Base-by-base conservation (phyloP, 495 filamentous ascomycete species). In the Aspergillus haitiensis region DNA sequence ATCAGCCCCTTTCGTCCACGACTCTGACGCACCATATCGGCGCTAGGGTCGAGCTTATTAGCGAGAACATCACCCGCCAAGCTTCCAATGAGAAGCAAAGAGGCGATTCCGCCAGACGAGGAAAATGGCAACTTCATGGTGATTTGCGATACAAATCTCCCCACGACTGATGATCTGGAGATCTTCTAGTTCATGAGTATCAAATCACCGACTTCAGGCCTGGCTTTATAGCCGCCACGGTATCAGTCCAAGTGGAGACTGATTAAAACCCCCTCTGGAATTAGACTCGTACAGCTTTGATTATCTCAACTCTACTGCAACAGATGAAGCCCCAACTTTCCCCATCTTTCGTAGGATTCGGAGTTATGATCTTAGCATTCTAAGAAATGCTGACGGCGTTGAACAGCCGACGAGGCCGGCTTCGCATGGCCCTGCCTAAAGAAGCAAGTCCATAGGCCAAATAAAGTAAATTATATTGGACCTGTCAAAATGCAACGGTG, bases 101-200 rank as follows among this genome's bases (percentile, higher is more conserved):
- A 55, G 44, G 59, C 36, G 11, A 61, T 34, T 13, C 52, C 59
- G 33, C 56, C 56, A 47, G 46, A 49, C n/a, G 39, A 44, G 11
- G 46, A 56, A 51, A 61, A 31, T 11, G 59, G 53, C 44, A 61
- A 45, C 52, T 56, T 61, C 59, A 61, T 61, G 6, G 37, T n/a
- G 51, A 32, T 60, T 33, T 27, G 8, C 44, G 7, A 33, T 49
- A 6, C 42, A n/a, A 34, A 13, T 12, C 31, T 52, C 44, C 37
- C 35, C 27, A 15, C 48, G 6, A n/a, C 37, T 52, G n/a, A 5
- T 35, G 48, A 47, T 21, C n/a, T 6, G 15, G 15, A 47, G 15
- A 15, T 47, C 15, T 47, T 16, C 13, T 16, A 15, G n/a, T n/a
- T n/a, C n/a, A 18, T 46, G 21, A 9, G 5, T 18, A 47, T 47